Evolutionary conservation across 345 rosid genomes (phyloP).

Genomic region (Physaria fendleri): DNA sequence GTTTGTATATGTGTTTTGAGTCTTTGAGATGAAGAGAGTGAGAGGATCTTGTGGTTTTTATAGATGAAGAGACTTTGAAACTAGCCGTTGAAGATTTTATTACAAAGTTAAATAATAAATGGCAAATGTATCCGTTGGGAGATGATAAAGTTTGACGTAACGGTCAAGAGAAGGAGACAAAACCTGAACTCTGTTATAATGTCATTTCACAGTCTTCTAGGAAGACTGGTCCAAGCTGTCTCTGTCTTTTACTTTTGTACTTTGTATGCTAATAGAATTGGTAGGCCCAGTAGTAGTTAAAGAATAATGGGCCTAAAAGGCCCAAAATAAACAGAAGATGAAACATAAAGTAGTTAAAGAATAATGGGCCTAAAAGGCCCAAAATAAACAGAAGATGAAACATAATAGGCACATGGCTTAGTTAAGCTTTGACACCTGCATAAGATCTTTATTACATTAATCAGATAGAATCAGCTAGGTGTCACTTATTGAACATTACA

Average conservation of each 20-base stretch:
- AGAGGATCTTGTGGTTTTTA: constrained; percentile 1
- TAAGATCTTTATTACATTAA: neutral
- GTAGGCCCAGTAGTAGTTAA: no score
- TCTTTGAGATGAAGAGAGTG: neutral
- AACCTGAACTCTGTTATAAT: neutral
- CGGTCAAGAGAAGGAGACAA: constrained; percentile 14
- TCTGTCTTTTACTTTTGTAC: neutral
- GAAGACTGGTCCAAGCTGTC: constrained; percentile 22
- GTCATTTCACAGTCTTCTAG: constrained; percentile 1
- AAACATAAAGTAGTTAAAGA: neutral
- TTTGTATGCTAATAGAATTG: neutral
- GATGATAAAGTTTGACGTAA: constrained; percentile 16
- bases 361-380: neutral
- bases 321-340: no score
- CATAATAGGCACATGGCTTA: neutral
- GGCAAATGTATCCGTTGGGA: constrained; percentile 23
- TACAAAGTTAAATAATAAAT: no score
- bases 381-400: neutral
- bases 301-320: neutral
- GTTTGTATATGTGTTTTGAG: neutral
- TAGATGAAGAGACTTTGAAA: constrained; percentile 6
- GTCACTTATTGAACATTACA: constrained; percentile 15
- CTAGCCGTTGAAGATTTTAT: constrained; percentile 20
- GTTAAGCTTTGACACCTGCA: constrained; percentile 25
- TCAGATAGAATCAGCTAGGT: constrained; percentile 12